phyloP scores from a whole-genome alignment of 129 eudicot species.

The Flaveria linearis region DNA sequence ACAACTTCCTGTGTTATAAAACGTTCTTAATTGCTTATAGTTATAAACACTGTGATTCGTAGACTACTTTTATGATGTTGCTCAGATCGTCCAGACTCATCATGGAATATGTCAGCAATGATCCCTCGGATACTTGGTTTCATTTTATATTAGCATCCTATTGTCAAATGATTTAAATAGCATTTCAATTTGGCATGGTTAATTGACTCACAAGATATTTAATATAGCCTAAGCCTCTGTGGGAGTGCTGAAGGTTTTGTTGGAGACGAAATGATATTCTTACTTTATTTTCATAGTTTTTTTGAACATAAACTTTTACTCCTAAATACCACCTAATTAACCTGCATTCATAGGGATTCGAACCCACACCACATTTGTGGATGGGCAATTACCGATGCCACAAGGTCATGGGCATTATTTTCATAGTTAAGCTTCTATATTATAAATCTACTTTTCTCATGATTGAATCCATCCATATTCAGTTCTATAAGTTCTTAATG shows the following conservation, averaged over 20 bases:
- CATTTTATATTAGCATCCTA: not conserved
- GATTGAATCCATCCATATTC: no score
- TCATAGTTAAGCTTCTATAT: no score
- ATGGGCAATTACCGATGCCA: no score
- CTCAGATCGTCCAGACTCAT: not conserved
- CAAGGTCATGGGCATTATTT: no score
- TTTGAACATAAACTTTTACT: no score
- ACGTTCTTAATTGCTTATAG: not conserved
- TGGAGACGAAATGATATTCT: constrained; percentile 2
- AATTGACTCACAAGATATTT: not conserved
- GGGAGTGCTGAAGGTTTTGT: constrained; percentile 13
- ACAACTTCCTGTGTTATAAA: constrained; percentile 5
- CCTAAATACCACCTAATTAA: no score
- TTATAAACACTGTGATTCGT: not conserved
- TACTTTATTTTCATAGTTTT: not conserved
- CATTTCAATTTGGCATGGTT: not conserved
- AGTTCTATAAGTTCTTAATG: no score
- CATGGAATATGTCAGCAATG: not conserved
- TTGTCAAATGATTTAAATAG: not conserved
- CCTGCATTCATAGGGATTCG: no score
- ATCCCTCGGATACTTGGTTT: not conserved
- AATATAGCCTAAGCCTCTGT: not conserved
- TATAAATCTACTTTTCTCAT: no score
- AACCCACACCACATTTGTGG: no score
- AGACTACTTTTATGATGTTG: not conserved